These are phyloP conservation scores for Suaeda aralocaspica DNA, from an alignment of 148 eudicot species.

Conservation along the genomic window DNA sequence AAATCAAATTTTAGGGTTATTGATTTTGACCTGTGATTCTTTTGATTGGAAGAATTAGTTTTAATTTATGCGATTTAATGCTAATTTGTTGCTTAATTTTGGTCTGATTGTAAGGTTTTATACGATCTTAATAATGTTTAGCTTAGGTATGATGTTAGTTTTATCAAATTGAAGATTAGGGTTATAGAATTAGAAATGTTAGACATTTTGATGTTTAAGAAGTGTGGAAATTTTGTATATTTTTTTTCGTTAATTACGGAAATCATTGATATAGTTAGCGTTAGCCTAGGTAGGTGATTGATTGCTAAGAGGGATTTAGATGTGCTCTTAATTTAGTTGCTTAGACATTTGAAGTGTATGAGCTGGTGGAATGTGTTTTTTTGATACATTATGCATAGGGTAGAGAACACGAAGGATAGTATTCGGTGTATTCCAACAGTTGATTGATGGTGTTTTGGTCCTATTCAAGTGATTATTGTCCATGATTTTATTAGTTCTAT, in stretches of 20 bases:
- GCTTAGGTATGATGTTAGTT: neutral
- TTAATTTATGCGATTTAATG: neutral
- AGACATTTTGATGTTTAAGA: neutral
- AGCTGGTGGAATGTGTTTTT: neutral
- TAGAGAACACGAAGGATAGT: no score
- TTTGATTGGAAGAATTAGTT: neutral
- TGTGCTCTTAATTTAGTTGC: neutral
- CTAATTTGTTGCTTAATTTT: neutral
- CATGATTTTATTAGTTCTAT: neutral
- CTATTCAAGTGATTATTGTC: neutral
- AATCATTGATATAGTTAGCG: neutral
- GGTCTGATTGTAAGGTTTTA: no score
- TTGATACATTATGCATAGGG: neutral
- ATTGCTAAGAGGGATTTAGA: neutral
- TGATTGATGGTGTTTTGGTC: neutral
- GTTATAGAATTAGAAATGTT: neutral
- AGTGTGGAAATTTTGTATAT: neutral
- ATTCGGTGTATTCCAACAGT: no score
- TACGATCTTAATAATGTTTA: neutral
- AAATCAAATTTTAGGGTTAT: conserved; percentile 6
- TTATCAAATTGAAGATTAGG: neutral
- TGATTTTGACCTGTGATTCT: neutral
- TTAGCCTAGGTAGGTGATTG: no score
- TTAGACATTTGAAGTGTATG: neutral
- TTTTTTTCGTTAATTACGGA: neutral